Evolutionary conservation across 208 protist species (phyloP).

Genomic region (Trypanosoma lewisi): DNA sequence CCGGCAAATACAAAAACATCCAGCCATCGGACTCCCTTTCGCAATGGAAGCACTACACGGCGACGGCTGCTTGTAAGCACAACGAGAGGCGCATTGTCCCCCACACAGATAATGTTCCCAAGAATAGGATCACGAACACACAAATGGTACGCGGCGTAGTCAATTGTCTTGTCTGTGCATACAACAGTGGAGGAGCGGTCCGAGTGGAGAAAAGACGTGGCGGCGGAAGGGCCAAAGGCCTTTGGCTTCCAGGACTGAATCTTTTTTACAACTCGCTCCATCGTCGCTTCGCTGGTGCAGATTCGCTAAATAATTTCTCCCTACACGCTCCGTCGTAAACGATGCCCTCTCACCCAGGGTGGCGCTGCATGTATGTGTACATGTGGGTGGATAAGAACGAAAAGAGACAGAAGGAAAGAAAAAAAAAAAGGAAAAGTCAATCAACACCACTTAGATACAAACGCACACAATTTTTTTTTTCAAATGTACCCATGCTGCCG

Average conservation of each 20-base stretch:
- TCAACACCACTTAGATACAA: too few relatives aligned
- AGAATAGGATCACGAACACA: conserved; percentile 74
- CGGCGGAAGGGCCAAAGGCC: background rate
- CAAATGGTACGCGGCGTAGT: conserved; percentile 55
- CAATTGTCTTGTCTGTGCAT: conserved; percentile 23
- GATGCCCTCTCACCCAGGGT: background rate
- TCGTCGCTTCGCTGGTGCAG: background rate
- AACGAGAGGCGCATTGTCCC: conserved; percentile 65
- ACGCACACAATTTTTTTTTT: background rate
- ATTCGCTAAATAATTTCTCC: background rate
- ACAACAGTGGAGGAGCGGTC: background rate
- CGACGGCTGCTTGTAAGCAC: conserved; percentile 64
- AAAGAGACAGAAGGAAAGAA: background rate
- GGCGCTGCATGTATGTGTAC: background rate
- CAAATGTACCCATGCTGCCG: too few relatives aligned
- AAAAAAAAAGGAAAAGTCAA: too few relatives aligned
- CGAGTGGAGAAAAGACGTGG: background rate
- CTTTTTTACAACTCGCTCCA: conserved; percentile 18
- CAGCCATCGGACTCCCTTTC: conserved; percentile 60
- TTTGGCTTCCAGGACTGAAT: conserved; percentile 20
- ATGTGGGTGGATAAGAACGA: background rate
- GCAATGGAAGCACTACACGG: conserved; percentile 49
- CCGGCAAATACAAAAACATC: conserved; percentile 70
- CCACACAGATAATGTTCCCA: conserved; percentile 68
- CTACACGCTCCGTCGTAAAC: background rate